phyloP scores from a whole-genome alignment of 83 land plant genomes.

The Thuja plicata region DNA sequence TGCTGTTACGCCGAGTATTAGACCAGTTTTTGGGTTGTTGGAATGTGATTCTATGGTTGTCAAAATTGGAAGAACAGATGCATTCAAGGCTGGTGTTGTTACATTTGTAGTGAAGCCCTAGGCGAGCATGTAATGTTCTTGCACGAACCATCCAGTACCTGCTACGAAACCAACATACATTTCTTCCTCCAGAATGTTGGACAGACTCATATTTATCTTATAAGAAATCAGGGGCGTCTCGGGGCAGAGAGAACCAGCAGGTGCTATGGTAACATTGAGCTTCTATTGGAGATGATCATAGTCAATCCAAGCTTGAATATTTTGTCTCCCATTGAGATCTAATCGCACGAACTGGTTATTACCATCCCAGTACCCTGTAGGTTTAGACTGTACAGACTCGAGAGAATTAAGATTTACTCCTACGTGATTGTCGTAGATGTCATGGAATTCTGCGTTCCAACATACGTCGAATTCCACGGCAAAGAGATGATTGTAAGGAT shows the following conservation, averaged over 20 bases:
- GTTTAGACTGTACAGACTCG: not conserved
- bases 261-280: slow-evolving; percentile 12
- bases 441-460: not conserved
- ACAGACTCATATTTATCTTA: not conserved
- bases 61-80: not conserved
- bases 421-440: slow-evolving; percentile 22
- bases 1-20: not conserved
- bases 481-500: not conserved
- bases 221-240: not conserved
- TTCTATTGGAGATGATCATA: not conserved
- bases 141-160: not conserved
- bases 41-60: not conserved
- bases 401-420: slow-evolving; percentile 18
- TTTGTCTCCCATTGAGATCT: not conserved
- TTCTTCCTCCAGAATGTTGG: not conserved
- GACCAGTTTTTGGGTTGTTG: not conserved
- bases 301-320: slow-evolving; percentile 16
- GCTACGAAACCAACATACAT: too few species aligned
- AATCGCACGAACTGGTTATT: not conserved
- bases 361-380: not conserved
- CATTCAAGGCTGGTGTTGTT: slow-evolving; percentile 16
- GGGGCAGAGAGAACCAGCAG: not conserved
- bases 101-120: slow-evolving; percentile 20
- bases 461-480: slow-evolving; percentile 14
- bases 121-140: slow-evolving; percentile 12